These are phyloP conservation scores for Quercus cerris DNA, from an alignment of 306 rosid genomes.

Conservation along the genomic window DNA sequence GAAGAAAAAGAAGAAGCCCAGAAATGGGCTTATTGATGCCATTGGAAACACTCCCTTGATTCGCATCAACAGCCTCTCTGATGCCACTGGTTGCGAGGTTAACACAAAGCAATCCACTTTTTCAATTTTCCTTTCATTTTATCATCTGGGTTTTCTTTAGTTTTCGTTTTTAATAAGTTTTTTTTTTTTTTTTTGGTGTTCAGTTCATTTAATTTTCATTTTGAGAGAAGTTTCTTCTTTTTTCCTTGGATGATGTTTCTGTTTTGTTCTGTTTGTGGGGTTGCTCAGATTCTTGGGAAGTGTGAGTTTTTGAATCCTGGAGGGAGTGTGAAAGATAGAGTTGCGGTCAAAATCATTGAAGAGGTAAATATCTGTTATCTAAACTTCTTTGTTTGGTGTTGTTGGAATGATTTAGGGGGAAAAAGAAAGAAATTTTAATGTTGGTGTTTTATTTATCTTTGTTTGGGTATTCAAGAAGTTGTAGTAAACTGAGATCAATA, in stretches of 20 bases:
- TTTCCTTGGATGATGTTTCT: background rate
- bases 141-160: conserved; percentile 4
- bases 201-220: background rate
- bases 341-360: conserved; percentile 74
- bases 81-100: conserved; percentile 91
- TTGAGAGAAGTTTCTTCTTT: background rate
- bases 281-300: conserved; percentile 74
- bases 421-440: background rate
- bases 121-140: background rate
- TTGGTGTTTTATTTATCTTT: background rate
- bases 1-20: conserved; percentile 17
- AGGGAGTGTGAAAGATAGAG: conserved; percentile 94
- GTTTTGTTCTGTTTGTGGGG: background rate
- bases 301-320: conserved; percentile 97
- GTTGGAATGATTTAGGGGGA: background rate
- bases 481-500: background rate
- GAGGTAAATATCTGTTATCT: conserved; percentile 47
- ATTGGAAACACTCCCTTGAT: conserved; percentile 90
- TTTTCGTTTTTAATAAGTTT: background rate
- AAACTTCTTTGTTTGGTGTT: background rate
- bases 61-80: conserved; percentile 84
- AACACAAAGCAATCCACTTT: background rate
- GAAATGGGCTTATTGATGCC: conserved; percentile 60
- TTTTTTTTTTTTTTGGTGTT: background rate
- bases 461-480: background rate